phyloP scores from a whole-genome alignment of 2,329 filamentous ascomycete species.

The Pseudogymnoascus sp. region DNA sequence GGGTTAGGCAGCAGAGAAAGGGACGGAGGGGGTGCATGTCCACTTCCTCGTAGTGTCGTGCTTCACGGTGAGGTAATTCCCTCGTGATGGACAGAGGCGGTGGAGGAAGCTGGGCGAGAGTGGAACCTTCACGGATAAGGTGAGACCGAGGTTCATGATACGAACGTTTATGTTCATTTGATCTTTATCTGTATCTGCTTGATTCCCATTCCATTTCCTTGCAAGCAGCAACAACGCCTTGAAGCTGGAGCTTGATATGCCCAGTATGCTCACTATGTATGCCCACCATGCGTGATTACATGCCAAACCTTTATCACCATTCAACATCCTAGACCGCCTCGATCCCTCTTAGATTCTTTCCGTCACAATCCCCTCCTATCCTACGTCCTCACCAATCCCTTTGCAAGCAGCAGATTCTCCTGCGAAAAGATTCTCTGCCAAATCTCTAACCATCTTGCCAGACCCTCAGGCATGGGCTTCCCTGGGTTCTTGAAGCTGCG shows the following conservation, averaged over 20 bases:
- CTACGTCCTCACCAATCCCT: not conserved
- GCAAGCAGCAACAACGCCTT: not conserved
- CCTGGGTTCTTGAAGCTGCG: constrained; percentile 61
- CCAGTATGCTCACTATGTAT: constrained; percentile 7
- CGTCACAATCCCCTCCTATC: too few species aligned
- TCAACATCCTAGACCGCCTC: not conserved
- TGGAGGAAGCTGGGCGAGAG: not conserved
- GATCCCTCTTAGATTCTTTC: not conserved
- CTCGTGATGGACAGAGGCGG: not conserved
- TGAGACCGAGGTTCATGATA: not conserved
- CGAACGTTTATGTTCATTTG: not conserved
- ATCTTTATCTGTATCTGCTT: not conserved
- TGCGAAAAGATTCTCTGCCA: constrained; percentile 61
- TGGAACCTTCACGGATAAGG: too few species aligned
- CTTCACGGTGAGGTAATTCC: not conserved
- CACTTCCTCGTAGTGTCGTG: not conserved
- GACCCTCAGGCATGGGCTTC: constrained; percentile 53
- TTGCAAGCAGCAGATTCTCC: constrained; percentile 14
- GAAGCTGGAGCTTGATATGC: not conserved
- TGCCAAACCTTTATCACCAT: not conserved
- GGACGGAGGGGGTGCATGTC: not conserved
- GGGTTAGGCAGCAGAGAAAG: not conserved
- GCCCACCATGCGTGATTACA: not conserved
- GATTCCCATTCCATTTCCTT: not conserved
- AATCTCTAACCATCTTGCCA: constrained; percentile 64